Percentiles rank a stretch among this genome's conserved stretches.
phyloP scores from a whole-genome alignment of 2,329 filamentous ascomycete genomes.

The Scedosporium boydii region DNA sequence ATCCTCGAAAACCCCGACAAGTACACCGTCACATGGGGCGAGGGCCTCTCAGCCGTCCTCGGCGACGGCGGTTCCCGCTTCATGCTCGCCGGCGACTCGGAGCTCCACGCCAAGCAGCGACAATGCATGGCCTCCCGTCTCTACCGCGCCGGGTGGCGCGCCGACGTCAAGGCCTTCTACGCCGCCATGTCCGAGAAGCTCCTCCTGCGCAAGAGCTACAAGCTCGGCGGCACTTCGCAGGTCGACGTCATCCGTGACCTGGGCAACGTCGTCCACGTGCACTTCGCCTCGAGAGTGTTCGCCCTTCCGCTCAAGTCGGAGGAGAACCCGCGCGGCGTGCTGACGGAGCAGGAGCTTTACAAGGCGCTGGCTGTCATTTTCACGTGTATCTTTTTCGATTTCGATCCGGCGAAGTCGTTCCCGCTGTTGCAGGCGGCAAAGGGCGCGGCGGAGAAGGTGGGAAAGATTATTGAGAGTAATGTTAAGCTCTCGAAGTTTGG shows the following conservation, averaged over 20 bases:
- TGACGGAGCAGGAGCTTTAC: slow-evolving; percentile 46
- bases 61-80: slow-evolving; percentile 42
- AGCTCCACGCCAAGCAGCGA: slow-evolving; percentile 38
- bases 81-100: slow-evolving; percentile 44
- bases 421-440: slow-evolving; percentile 49
- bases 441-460: slow-evolving; percentile 49
- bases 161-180: slow-evolving; percentile 58
- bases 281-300: slow-evolving; percentile 54
- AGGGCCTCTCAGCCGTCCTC: slow-evolving; percentile 54
- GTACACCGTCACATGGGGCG: slow-evolving; percentile 58
- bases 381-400: slow-evolving; percentile 54
- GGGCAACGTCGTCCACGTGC: slow-evolving; percentile 55
- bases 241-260: slow-evolving; percentile 65
- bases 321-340: slow-evolving; percentile 49
- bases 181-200: slow-evolving; percentile 51
- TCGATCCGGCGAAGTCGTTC: slow-evolving; percentile 59
- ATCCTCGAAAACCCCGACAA: slow-evolving; percentile 50
- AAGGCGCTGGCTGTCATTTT: slow-evolving; percentile 58
- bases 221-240: slow-evolving; percentile 43
- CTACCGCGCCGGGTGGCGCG: slow-evolving; percentile 51
- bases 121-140: slow-evolving; percentile 47
- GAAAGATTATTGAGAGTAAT: slow-evolving; percentile 51
- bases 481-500: slow-evolving; percentile 48
- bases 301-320: slow-evolving; percentile 57
- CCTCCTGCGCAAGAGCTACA: slow-evolving; percentile 55